Evolutionary conservation across 768 basidiomycete genomes (phyloP), one percentile per base, ranked within the genome.

Genomic region (Mycena chlorophos): DNA sequence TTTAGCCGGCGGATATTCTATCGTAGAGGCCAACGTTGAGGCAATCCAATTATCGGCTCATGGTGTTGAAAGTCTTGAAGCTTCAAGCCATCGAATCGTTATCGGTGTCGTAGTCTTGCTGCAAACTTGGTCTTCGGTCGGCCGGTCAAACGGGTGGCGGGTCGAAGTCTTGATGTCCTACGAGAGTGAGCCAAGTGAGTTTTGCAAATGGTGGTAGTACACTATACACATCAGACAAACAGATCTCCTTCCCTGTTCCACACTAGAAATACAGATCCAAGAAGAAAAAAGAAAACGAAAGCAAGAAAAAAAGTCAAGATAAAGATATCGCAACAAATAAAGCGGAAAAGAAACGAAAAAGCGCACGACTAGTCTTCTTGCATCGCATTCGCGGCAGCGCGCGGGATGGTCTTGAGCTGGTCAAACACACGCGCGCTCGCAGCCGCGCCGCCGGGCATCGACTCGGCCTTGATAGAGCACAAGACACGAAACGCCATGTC

Each of bases 401-500:
- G 50, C 2, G 60, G 50, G 25, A 78, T 69, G 2, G 61, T 55
- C 61, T 73, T 76, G 20, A 69, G 67, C 55, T 79, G 75, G 49
- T 79, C 78, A 49, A 79, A 76, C 4, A 67, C 56, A 3, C 74
- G 68, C 12, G 60, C 61, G 17, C 56, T 63, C 1, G 78, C 69
- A 1, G 69, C 71, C 31, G 69, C 62, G 1, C 76, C 76, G 13
- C 65, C 65, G 4, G 73, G 58, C 22, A 66, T 59, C 5, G 76
- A 71, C 3, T 65, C 63, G 0, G 83, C 83, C 65, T 88, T 88
- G 70, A 88, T 81, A 4, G 40, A 48, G 58, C 83, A 85, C 1
- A 88, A 60, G 1, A 73, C 72, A 16, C 58, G 62, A 58, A 83
- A 87, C 0, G 86, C 85, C 28, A 87, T 76, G 0, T 61, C 58